Evolutionary conservation across 129 eudicot genomes (phyloP).

Genomic region (Calendula officinalis): DNA sequence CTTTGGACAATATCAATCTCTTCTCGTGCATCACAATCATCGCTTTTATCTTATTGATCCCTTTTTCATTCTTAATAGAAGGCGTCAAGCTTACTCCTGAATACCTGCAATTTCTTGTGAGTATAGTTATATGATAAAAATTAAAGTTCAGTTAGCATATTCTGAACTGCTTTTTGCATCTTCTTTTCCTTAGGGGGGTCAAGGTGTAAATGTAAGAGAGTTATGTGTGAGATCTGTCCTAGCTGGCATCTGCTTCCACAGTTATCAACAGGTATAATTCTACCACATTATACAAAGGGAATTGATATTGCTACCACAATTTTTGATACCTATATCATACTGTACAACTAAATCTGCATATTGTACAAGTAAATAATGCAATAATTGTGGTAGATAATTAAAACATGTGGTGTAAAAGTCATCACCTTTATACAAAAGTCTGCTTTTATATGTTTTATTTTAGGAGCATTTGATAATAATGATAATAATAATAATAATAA

Average conservation of each 20-base stretch:
- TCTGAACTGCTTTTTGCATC: not conserved
- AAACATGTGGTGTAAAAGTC: too few relatives aligned
- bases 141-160: not conserved
- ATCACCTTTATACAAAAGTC: not conserved
- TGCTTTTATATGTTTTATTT: not conserved
- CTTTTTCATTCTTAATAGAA: slow-evolving; percentile 57
- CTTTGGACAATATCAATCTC: slow-evolving; percentile 84
- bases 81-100: slow-evolving; percentile 80
- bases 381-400: not conserved
- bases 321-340: too few relatives aligned
- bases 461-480: not conserved
- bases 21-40: slow-evolving; percentile 70
- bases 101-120: slow-evolving; percentile 64
- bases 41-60: slow-evolving; percentile 57
- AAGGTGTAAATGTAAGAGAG: slow-evolving; percentile 63
- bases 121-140: slow-evolving; percentile 26
- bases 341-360: too few relatives aligned
- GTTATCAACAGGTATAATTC: slow-evolving; percentile 76
- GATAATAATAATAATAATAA: not conserved
- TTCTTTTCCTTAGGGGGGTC: slow-evolving; percentile 49
- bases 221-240: slow-evolving; percentile 56
- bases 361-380: too few relatives aligned
- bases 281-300: not conserved
- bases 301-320: not conserved
- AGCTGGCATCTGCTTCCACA: slow-evolving; percentile 86